Evolutionary conservation across 2,329 filamentous ascomycete species (phyloP).

Genomic region (Corniculantispora saksenae): DNA sequence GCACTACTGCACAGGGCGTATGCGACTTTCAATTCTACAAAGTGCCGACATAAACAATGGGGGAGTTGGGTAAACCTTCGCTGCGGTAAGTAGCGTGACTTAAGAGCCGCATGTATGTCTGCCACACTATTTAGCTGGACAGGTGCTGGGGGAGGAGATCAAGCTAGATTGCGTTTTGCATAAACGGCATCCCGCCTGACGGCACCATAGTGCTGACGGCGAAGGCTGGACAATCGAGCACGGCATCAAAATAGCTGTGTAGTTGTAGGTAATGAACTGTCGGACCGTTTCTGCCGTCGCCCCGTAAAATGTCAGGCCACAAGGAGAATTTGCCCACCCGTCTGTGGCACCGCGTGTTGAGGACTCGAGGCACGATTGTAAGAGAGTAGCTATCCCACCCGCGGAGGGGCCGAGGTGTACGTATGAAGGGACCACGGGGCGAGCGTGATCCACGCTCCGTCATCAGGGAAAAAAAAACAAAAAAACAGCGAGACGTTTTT

Average conservation of each 20-base stretch:
- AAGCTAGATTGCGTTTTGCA: neutral
- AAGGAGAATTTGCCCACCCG: neutral
- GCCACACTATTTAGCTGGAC: neutral
- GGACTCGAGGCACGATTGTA: neutral
- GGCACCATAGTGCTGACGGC: too few species aligned
- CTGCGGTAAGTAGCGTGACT: neutral
- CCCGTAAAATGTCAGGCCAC: conserved; percentile 14
- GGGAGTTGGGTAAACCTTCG: neutral
- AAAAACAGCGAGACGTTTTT: neutral
- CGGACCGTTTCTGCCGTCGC: conserved; percentile 3
- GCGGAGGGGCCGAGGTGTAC: conserved; percentile 3
- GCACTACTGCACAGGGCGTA: conserved; percentile 13
- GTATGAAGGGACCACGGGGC: neutral
- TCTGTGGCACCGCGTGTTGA: neutral
- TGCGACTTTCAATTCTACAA: neutral
- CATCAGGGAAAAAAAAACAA: too few species aligned
- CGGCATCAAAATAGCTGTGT: neutral
- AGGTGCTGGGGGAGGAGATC: neutral
- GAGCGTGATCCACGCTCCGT: neutral
- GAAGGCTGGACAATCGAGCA: too few species aligned
- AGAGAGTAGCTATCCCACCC: neutral
- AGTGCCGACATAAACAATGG: neutral
- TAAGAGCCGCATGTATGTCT: neutral
- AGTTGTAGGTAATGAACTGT: neutral
- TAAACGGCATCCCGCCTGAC: neutral